A percentile compares a stretch with the other conserved stretches of the same genome.
These are phyloP conservation scores for Perkinsus chesapeaki DNA, from an alignment of 169 alveolate species.

Conservation along the genomic window DNA sequence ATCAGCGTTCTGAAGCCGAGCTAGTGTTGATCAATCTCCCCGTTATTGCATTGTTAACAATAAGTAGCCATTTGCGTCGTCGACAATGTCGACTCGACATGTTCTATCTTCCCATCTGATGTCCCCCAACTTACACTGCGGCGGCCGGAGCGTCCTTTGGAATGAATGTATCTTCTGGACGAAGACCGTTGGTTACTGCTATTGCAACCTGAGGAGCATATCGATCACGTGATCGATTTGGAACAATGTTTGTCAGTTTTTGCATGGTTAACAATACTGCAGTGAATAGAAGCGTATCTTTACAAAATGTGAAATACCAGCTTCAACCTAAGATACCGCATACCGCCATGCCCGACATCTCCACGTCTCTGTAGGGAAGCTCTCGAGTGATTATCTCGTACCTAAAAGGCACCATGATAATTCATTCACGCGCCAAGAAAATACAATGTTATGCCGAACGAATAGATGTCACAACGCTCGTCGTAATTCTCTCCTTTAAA, in stretches of 20 bases:
- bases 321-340: neutral
- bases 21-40: no score
- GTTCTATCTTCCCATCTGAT: no score
- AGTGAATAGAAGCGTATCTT: neutral
- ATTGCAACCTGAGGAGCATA: neutral
- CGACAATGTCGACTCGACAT: no score
- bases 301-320: neutral
- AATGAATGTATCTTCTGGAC: neutral
- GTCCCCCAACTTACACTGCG: neutral
- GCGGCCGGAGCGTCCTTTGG: neutral
- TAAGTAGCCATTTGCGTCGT: no score
- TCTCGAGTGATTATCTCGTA: neutral
- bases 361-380: neutral
- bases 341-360: neutral
- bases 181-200: neutral
- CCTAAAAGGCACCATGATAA: neutral
- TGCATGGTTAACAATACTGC: no score
- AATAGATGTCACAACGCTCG: conserved; percentile 55
- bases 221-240: no score
- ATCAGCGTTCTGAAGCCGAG: neutral
- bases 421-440: neutral
- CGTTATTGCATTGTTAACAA: no score
- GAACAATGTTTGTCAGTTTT: no score
- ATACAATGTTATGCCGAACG: conserved; percentile 57
- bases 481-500: conserved; percentile 47